A percentile compares a stretch with the other conserved stretches of the same genome.
phyloP scores from a whole-genome alignment of 179 eudicot genomes.

The Gypsophila paniculata region DNA sequence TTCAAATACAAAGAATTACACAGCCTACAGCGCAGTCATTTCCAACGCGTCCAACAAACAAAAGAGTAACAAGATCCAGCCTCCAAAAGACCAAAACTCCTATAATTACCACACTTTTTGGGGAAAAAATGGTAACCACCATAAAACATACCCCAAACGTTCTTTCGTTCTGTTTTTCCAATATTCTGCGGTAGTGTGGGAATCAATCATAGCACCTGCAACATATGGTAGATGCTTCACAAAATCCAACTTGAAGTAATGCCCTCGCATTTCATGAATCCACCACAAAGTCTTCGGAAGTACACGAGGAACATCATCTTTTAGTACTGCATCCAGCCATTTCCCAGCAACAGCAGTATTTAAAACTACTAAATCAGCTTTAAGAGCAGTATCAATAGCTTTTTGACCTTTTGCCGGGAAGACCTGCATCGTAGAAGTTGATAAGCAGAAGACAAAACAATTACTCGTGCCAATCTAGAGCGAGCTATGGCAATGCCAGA shows the following conservation, averaged over 20 bases:
- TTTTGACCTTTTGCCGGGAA: constrained; percentile 70
- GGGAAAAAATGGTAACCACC: too few species aligned
- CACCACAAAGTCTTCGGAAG: constrained; percentile 97
- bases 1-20: too few species aligned
- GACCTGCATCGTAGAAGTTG: constrained; percentile 42
- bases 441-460: not conserved
- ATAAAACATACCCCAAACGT: constrained; percentile 51
- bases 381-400: constrained; percentile 79
- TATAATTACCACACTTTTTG: too few species aligned
- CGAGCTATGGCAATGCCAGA: too few species aligned
- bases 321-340: constrained; percentile 85
- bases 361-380: constrained; percentile 80
- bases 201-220: constrained; percentile 97
- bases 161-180: constrained; percentile 92
- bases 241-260: constrained; percentile 87
- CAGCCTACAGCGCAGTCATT: too few species aligned
- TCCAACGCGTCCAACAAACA: too few species aligned
- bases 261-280: constrained; percentile 99
- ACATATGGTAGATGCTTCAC: constrained; percentile 88
- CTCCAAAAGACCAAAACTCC: too few species aligned
- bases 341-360: constrained; percentile 98
- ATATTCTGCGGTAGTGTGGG: constrained; percentile 85
- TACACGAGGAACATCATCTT: constrained; percentile 72
- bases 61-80: too few species aligned
- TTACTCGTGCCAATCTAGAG: too few species aligned